Conservation (phyloP, 305 asterid species). For the Fraxinus ornus region DNA sequence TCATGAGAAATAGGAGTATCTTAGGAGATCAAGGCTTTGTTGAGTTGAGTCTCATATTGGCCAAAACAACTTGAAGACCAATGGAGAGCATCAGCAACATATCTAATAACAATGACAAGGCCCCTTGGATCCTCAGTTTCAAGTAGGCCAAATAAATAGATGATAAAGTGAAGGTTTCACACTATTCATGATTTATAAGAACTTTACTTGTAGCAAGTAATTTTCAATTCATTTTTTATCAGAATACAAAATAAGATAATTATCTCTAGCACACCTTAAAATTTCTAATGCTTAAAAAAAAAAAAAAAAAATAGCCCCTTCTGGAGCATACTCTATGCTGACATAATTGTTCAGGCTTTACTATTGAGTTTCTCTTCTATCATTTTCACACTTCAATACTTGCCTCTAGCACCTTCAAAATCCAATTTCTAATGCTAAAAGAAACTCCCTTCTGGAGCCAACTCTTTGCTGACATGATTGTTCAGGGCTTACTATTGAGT, state of each 20-base stretch:
- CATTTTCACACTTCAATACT: background rate
- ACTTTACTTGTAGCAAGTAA: background rate
- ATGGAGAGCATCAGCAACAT: background rate
- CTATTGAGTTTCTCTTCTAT: background rate
- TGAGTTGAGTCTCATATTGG: background rate
- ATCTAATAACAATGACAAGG: constrained; percentile 15
- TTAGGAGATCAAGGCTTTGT: background rate
- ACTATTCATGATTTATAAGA: background rate
- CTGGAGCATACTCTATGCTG: background rate
- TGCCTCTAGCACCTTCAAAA: background rate
- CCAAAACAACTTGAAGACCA: background rate
- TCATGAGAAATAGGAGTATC: background rate
- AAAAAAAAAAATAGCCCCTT: background rate
- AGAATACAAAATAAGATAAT: background rate
- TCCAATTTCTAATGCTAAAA: background rate
- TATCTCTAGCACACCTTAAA: background rate
- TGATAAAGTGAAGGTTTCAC: constrained; percentile 6
- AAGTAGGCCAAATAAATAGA: constrained; percentile 5
- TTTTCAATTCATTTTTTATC: background rate
- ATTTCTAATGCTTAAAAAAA: background rate
- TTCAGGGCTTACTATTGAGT: background rate
- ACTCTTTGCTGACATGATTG: background rate
- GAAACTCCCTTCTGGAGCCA: background rate
- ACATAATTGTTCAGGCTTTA: background rate
- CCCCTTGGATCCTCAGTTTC: background rate